Conservation (phyloP, 495 filamentous ascomycete species). For the Penicillium alfredii region DNA sequence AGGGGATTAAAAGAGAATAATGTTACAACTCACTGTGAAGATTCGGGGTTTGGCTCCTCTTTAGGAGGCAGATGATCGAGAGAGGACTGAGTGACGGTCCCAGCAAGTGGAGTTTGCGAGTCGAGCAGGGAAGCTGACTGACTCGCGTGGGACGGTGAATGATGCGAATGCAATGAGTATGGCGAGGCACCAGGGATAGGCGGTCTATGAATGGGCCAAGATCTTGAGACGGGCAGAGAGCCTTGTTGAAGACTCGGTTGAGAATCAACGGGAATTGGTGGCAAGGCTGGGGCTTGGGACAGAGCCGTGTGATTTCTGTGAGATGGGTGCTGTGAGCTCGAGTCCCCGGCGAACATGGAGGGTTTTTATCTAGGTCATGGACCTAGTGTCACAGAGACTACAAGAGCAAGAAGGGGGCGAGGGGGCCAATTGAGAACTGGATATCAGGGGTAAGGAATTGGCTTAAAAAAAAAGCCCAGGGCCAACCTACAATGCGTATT, state of each 20-base stretch:
- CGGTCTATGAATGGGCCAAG: slow-evolving; percentile 14
- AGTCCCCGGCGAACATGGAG: slow-evolving; percentile 17
- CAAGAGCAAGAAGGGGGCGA: slow-evolving; percentile 12
- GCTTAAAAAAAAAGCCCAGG: slow-evolving; percentile 9
- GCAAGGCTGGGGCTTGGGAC: slow-evolving; percentile 10
- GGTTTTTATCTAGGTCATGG: slow-evolving; percentile 13
- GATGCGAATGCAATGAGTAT: slow-evolving; percentile 6
- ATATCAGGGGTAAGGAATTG: slow-evolving; percentile 9
- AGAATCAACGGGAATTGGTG: too few species aligned
- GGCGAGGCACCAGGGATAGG: slow-evolving; percentile 5
- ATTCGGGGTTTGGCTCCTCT: slow-evolving; percentile 5
- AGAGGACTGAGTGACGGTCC: slow-evolving; percentile 5
- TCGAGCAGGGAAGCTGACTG: slow-evolving; percentile 7
- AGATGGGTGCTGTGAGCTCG: slow-evolving; percentile 19
- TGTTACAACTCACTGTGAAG: slow-evolving; percentile 10
- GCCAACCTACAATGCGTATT: slow-evolving; percentile 15
- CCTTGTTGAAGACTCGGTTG: slow-evolving; percentile 12
- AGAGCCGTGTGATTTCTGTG: slow-evolving; percentile 11
- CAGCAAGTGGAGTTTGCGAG: slow-evolving; percentile 6
- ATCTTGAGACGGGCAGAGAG: slow-evolving; percentile 4
- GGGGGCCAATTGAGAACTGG: too few species aligned
- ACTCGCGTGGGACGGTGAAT: slow-evolving; percentile 8
- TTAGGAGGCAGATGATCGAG: slow-evolving; percentile 5
- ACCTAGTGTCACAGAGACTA: slow-evolving; percentile 14
- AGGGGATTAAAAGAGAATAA: not conserved